phyloP scores from a whole-genome alignment of 2,329 filamentous ascomycete species.

The Pseudogymnoascus sp. region DNA sequence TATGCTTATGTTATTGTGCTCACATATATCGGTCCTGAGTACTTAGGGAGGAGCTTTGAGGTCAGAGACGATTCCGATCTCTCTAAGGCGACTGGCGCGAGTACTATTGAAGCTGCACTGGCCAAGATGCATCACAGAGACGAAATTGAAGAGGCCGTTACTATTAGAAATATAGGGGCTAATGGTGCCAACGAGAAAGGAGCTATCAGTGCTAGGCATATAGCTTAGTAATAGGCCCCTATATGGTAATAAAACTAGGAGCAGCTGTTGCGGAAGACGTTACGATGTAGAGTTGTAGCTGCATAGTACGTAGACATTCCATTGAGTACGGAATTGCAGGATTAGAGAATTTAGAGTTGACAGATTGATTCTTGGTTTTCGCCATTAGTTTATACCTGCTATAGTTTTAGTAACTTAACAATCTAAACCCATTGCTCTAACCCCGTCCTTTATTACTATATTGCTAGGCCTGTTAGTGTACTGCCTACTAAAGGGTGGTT shows the following conservation, averaged over 20 bases:
- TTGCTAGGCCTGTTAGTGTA: too few relatives aligned
- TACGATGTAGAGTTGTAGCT: background rate
- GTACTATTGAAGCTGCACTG: slow-evolving; percentile 24
- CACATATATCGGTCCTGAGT: slow-evolving; percentile 40
- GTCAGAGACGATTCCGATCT: slow-evolving; percentile 39
- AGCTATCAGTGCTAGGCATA: background rate
- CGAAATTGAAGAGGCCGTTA: background rate
- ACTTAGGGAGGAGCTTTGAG: slow-evolving; percentile 37
- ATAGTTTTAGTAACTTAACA: too few relatives aligned
- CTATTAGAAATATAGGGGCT: background rate
- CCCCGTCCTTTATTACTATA: too few relatives aligned
- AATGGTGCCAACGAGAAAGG: background rate
- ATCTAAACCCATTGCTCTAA: too few relatives aligned
- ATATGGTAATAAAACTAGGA: background rate
- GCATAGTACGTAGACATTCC: background rate
- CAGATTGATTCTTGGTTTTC: background rate
- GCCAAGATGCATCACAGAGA: slow-evolving; percentile 2
- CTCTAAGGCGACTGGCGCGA: slow-evolving; percentile 33
- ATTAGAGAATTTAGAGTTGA: background rate
- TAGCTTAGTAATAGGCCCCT: background rate
- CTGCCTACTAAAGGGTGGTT: too few relatives aligned
- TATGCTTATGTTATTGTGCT: slow-evolving; percentile 51
- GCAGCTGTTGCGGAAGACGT: too few relatives aligned
- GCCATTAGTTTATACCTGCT: too few relatives aligned
- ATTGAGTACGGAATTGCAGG: background rate